phyloP scores from a whole-genome alignment of 352 stramenopile genomes.

The Pythium grandisporangium region DNA sequence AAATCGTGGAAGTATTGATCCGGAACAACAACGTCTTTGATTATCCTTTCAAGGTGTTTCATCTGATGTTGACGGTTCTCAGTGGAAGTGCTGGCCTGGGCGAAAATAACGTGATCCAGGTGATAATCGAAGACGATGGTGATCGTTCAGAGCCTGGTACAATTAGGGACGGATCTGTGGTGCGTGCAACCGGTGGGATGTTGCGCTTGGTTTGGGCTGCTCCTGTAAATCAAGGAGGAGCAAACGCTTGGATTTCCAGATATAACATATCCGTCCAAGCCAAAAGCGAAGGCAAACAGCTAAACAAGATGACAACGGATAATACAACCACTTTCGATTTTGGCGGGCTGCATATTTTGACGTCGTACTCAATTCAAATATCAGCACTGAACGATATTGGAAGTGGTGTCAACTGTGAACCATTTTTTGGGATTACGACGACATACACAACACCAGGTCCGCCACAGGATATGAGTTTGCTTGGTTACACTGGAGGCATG shows the following conservation, averaged over 20 bases:
- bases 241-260: conserved; percentile 20
- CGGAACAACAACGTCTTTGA: conserved; percentile 33
- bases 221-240: conserved; percentile 35
- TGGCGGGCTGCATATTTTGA: conserved; percentile 15
- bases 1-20: conserved; percentile 21
- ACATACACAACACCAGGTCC: conserved; percentile 27
- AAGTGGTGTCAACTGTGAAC: conserved; percentile 8
- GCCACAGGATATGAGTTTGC: conserved; percentile 10
- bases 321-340: conserved; percentile 27
- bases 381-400: conserved; percentile 30
- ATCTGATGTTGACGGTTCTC: conserved; percentile 16
- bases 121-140: conserved; percentile 38
- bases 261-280: conserved; percentile 32
- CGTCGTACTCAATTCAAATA: conserved; percentile 23
- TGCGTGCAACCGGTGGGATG: conserved; percentile 34
- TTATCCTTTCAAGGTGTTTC: conserved; percentile 37
- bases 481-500: conserved; percentile 31
- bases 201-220: conserved; percentile 23
- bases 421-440: conserved; percentile 16
- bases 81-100: conserved; percentile 22
- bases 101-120: conserved; percentile 9
- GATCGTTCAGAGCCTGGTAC: conserved; percentile 30
- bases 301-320: conserved; percentile 11
- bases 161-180: conserved; percentile 8
- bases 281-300: not conserved